Base-by-base conservation (phyloP, 805 yeast species). In the Ogataea ramenticola region DNA sequence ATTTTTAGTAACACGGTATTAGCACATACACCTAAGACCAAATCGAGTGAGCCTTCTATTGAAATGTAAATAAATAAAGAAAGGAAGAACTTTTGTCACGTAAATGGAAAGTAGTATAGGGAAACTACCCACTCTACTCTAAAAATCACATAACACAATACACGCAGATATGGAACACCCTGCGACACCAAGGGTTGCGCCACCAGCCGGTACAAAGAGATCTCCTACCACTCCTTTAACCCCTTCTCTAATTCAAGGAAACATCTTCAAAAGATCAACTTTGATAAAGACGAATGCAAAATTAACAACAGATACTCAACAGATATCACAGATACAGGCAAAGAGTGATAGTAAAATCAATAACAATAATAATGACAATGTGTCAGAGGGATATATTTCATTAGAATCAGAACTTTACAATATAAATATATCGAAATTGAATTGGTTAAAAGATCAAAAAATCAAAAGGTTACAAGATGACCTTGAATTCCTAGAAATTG, bases 141-240 rank as follows among this genome's bases (percentile, higher is more conserved):
- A n/a, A 19, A 21, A 12, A 15, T 30, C 16, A 30, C 12, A 12
- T 30, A 30, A n/a, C n/a, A n/a, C n/a, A n/a, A n/a, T n/a, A n/a
- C n/a, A n/a, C n/a, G n/a, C n/a, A n/a, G n/a, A n/a, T n/a, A 32
- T 32, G 35, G 20, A 16, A n/a, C 20, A n/a, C 19, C 35, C 35
- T 11, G 17, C n/a, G 11, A 32, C 35, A n/a, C 35, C 35, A 7
- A 32, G n/a, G 20, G 11, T 32, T 3, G 35, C 12, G 4, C 8
- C 35, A n/a, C 11, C 35, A 7, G 8, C 19, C 12, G 9, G 20
- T 32, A 7, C n/a, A 22, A 62, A 62, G 39, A 49, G 66, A 38
- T 55, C 59, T 2, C 64, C 64, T 2, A 53, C 65, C 3, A 60
- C 66, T 8, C 66, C 66, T 3, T 46, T 60, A 36, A 59, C 65